Percentiles rank a stretch among this genome's conserved stretches.
Conservation (phyloP, 2,329 filamentous ascomycete genomes). For the Chrysoporthe puriensis region DNA sequence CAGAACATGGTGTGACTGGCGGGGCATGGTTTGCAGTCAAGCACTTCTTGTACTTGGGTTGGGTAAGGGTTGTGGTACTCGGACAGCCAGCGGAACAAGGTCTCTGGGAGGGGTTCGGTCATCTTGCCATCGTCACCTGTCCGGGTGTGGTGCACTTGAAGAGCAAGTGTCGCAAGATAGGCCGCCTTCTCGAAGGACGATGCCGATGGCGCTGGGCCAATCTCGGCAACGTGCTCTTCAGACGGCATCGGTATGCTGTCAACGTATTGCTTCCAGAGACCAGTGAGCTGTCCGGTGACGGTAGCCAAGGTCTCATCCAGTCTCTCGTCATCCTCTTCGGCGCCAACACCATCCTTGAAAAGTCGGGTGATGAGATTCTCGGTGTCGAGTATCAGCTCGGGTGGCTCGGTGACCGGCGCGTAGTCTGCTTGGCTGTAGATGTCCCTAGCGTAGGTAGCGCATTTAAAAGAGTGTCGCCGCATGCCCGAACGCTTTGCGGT, state of each 20-base stretch:
- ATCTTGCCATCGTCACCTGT: constrained; percentile 42
- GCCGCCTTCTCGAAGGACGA: constrained; percentile 74
- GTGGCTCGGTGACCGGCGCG: constrained; percentile 68
- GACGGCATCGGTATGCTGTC: constrained; percentile 52
- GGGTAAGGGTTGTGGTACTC: constrained; percentile 73
- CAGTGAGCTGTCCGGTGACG: constrained; percentile 54
- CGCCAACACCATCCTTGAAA: constrained; percentile 64
- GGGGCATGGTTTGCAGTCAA: constrained; percentile 69
- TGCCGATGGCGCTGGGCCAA: constrained; percentile 66
- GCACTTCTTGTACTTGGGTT: constrained; percentile 68
- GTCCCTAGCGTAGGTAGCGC: constrained; percentile 73
- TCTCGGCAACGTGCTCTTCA: constrained; percentile 60
- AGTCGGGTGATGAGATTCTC: constrained; percentile 71
- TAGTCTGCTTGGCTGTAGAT: constrained; percentile 62
- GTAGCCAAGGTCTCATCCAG: constrained; percentile 61
- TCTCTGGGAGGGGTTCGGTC: constrained; percentile 67
- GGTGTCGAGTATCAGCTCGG: constrained; percentile 73
- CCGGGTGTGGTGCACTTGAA: constrained; percentile 75
- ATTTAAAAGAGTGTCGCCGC: constrained; percentile 60
- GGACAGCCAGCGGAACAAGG: constrained; percentile 83
- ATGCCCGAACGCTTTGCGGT: constrained; percentile 51
- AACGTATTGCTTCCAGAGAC: constrained; percentile 60
- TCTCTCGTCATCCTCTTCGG: constrained; percentile 58
- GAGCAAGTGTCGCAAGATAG: constrained; percentile 76
- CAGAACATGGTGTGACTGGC: constrained; percentile 80